Evolutionary conservation across 208 protist species (phyloP), one percentile per base, ranked within the genome.

Genomic region (Dictyostelium gargantuum): DNA sequence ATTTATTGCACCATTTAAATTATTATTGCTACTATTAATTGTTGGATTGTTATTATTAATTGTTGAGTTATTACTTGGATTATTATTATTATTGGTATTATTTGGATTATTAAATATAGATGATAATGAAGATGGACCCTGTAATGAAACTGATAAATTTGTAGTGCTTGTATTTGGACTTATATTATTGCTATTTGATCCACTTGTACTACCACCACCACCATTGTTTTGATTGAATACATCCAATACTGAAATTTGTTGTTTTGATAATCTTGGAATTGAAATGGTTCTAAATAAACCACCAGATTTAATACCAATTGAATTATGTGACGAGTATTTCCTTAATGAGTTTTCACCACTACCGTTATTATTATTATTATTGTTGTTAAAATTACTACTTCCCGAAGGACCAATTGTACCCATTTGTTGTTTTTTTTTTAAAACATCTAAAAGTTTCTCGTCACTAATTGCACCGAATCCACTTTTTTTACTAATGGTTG

Each of bases 301-400:
- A 38, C 40, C 35, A 23, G 35, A 48, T 48, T 89, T 89, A 19
- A 58, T 61, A 26, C 81, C 81, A 17, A 89, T 38, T 66, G 66
- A 77, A 77, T 54, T 77, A n/a, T 73, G 48, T 29, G 81, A 89
- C 15, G 81, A 29, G n/a, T 77, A 75, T 32, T 89, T 89, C 46
- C 68, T 29, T 35, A 89, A n/a, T 21, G 81, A 32, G 9, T 54
- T 63, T 40, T 15, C 46, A n/a, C 48, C 5, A 48, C 13, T 66
- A 66, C 58, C 58, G 8, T 11, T 11, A 70, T 13, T 38, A 40
- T 40, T 73, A 19, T 21, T 21, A 32, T 17, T 40, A 19, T 15
- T n/a, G n/a, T n/a, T 10, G 9, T 26, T 17, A n/a, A 26, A n/a
- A 32, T 17, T 32, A 32, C 11, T 32, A 32, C 17, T 23, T 32